These are phyloP conservation scores for Heteromeles arbutifolia DNA, from an alignment of 306 rosid genomes.

Conservation along the genomic window DNA sequence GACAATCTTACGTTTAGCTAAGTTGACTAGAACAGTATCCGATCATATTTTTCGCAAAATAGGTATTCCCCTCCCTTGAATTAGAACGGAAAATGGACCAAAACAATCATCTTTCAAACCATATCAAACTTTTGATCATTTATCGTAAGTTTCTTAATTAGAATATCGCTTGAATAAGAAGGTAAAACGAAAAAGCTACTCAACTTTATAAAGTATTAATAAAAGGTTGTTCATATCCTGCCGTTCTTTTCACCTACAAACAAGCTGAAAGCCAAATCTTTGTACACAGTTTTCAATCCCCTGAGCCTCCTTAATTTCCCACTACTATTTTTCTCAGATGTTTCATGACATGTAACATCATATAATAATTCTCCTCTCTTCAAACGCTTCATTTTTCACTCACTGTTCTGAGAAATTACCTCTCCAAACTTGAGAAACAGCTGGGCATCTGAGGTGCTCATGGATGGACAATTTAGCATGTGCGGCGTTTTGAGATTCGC, in stretches of 20 bases:
- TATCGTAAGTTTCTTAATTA: too few relatives aligned
- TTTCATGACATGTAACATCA: background rate
- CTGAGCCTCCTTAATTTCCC: background rate
- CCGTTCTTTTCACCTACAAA: constrained; percentile 12
- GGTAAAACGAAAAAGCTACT: background rate
- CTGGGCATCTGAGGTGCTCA: constrained; percentile 90
- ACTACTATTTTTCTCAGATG: background rate
- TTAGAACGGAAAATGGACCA: too few relatives aligned
- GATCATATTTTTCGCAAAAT: too few relatives aligned
- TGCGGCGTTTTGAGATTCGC: constrained; percentile 76
- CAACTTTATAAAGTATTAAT: background rate
- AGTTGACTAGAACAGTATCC: background rate
- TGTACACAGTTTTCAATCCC: constrained; percentile 35
- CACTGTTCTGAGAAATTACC: constrained; percentile 85
- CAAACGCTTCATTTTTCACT: constrained; percentile 16
- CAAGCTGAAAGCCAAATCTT: constrained; percentile 13
- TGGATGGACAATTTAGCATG: constrained; percentile 66
- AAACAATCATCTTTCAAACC: background rate
- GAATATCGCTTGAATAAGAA: background rate
- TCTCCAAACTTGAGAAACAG: constrained; percentile 88
- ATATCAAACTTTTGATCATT: too few relatives aligned
- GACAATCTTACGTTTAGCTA: fast-evolving
- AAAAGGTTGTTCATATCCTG: constrained; percentile 13
- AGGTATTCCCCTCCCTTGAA: background rate
- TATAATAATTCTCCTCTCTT: background rate